phyloP scores from a whole-genome alignment of 106 monocot genomes.

The Alisma plantagoaquatica region DNA sequence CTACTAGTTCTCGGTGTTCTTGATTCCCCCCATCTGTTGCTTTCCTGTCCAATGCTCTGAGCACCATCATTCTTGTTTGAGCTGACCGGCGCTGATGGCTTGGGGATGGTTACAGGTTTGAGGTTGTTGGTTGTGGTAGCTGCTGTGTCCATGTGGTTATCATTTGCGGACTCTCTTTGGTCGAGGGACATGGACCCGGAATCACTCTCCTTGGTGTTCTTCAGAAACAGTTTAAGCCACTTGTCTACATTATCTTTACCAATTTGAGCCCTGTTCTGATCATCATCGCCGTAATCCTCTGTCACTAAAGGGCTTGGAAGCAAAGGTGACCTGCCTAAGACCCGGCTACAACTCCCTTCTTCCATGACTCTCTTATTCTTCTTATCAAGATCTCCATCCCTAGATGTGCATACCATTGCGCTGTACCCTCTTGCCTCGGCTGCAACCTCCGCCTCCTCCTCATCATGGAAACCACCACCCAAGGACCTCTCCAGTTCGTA shows the following conservation, averaged over 20 bases:
- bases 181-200: constrained; percentile 1
- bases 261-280: constrained; percentile 23
- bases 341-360: constrained; percentile 8
- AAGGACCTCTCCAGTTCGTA: constrained; percentile 36
- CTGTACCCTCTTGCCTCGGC: not conserved
- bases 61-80: constrained; percentile 3
- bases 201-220: constrained; percentile 25
- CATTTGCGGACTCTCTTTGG: not conserved
- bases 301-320: not conserved
- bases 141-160: no score
- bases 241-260: constrained; percentile 74
- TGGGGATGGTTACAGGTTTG: constrained; percentile 5
- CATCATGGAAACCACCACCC: constrained; percentile 7
- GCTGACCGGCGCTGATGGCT: constrained; percentile 11
- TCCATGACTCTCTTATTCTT: constrained; percentile 5
- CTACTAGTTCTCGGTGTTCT: constrained; percentile 1
- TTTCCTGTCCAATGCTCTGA: not conserved
- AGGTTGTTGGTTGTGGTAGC: not conserved
- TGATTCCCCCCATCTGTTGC: constrained; percentile 2
- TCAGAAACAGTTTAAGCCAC: constrained; percentile 56
- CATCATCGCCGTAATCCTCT: constrained; percentile 10
- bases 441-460: not conserved
- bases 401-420: no score
- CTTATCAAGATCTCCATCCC: no score
- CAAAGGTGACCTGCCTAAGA: not conserved